Base-by-base conservation (phyloP, 495 filamentous ascomycete genomes). In the Podospora pseudopauciseta region DNA sequence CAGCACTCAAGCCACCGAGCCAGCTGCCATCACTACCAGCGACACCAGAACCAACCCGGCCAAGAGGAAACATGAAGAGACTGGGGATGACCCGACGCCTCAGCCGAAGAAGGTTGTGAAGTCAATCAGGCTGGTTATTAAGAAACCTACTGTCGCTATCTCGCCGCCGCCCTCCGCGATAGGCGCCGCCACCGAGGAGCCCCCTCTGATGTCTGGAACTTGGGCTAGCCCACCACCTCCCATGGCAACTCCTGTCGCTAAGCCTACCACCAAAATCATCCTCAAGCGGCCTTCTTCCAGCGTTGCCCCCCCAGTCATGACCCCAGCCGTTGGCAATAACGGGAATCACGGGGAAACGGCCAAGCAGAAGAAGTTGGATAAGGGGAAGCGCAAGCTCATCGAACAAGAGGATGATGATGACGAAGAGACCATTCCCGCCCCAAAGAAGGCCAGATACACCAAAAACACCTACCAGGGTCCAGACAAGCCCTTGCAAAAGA, bases 401-500 rank as follows among this genome's bases (percentile, higher is more conserved):
- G 39, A 49, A 13, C 9, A 49, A 49, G 39, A 49, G 9, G 39
- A 49, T 49, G 39, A 49, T 2, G 39, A 49, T 2, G 39, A 49
- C 7, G 39, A 49, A 16, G 15, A 49, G 13, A 11, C 11, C 39
- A 18, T 20, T 34, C 32, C 60, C 15, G 49, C 44, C 7, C 2
- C 56, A 7, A 18, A 19, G 34, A 63, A 20, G 16, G 26, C 62
- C 15, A 59, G 28, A 32, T 63, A 58, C 69, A 67, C 60, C 63
- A 63, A 54, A 20, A 26, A 62, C 15, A 18, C 63, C 1, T 13
- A 30, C 11, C n/a, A 63, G 19, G 23, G n/a, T 7, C 7, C 58
- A 20, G 20, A 26, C 3, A 63, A 65, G 54, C 59, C 68, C 18
- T 28, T 63, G n/a, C 23, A n/a, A 15, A 32, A 65, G 34, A 69